Base-by-base conservation (phyloP, 805 yeast genomes). In the Metschnikowia matae region DNA sequence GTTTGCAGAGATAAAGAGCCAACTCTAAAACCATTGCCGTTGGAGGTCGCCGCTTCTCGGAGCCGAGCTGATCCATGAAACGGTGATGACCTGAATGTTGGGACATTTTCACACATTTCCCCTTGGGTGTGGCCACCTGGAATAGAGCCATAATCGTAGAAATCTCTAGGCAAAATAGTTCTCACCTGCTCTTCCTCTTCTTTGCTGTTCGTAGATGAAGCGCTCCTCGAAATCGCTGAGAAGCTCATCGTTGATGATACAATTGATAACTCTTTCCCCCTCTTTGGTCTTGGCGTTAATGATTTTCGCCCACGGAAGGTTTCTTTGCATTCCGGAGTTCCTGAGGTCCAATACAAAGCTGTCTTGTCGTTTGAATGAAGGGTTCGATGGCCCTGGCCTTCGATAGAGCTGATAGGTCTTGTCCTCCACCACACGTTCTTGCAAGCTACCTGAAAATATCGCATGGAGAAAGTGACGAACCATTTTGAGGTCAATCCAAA, bases 1-100 rank as follows among this genome's bases (percentile, higher is more conserved):
- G 56, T 53, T 49, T 52, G 59, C 59, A 66, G 42, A 67, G 64
- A 69, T 48, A 36, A 57, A 49, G 44, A 52, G 44, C 70, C 94
- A 84, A 82, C 89, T 84, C 86, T 88, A 89, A 89, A 89, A 89
- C 97, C 97, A 89, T 89, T 89, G 96, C 91, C 82, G 88, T 85
- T 84, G 69, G 90, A 89, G 96, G 96, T 85, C 84, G 89, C 89
- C 85, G 77, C 73, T 69, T 69, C 62, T 64, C 60, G 51, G 61
- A 59, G 67, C 77, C 78, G 70, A 76, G 85, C 79, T 60, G 86
- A 84, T 81, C 90, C 95, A 88, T 88, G 96, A 88, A 85, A 83
- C 78, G 87, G 91, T 85, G 96, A 88, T 88, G 96, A 88, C 96
- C 96, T 88, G 83, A 75, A 73, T 84, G 69, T 77, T 87, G 92